Percentiles rank a stretch among this genome's conserved stretches.
Evolutionary conservation across 345 rosid species (phyloP).

Genomic region (Camelina neglecta): DNA sequence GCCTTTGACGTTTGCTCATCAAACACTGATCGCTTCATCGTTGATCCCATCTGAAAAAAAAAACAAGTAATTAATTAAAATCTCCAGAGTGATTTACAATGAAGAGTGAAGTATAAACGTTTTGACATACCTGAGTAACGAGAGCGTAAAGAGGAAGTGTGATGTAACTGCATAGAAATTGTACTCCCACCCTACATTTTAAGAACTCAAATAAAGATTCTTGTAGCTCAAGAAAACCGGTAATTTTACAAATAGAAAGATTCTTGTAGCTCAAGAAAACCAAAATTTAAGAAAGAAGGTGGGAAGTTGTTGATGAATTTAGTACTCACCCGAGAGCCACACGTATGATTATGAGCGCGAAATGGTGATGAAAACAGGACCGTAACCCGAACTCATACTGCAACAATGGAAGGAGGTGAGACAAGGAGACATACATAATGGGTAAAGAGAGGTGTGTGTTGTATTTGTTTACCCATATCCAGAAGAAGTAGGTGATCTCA

Average conservation of each 20-base stretch:
- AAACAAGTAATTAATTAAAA: not conserved
- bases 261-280: constrained; percentile 22
- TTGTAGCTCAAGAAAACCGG: constrained; percentile 18
- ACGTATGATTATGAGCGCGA: constrained; percentile 49
- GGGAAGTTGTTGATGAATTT: not conserved
- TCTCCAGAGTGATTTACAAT: not conserved
- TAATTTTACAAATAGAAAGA: not conserved
- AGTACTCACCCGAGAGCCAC: constrained; percentile 71
- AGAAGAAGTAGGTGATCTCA: constrained; percentile 91
- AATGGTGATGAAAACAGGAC: constrained; percentile 78
- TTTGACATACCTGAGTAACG: constrained; percentile 80
- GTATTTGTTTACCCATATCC: constrained; percentile 75
- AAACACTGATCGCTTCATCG: constrained; percentile 91
- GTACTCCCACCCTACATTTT: constrained; percentile 66
- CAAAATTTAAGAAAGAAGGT: not conserved
- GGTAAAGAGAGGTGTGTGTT: constrained; percentile 4
- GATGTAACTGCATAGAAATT: constrained; percentile 83
- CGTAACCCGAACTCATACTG: constrained; percentile 93
- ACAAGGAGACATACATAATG: not conserved
- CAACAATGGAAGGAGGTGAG: constrained; percentile 30
- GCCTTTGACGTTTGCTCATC: constrained; percentile 93
- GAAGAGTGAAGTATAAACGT: not conserved
- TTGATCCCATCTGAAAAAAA: constrained; percentile 83
- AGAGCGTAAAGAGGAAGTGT: constrained; percentile 98
- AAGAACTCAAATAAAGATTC: not conserved